phyloP scores from a whole-genome alignment of 805 yeast genomes.

The Candida morakotiae region DNA sequence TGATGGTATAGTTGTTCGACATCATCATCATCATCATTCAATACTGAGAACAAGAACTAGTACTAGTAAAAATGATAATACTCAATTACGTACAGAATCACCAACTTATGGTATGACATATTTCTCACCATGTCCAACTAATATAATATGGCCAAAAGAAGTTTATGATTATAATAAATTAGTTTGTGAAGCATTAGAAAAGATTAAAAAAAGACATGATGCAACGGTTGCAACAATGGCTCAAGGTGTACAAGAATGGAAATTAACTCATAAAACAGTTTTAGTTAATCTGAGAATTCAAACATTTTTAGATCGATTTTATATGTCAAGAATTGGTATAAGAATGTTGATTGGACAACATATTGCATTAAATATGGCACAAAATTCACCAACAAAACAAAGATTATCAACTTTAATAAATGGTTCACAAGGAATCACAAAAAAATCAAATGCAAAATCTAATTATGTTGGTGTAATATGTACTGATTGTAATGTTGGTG shows the following conservation, averaged over 20 bases:
- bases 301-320: conserved; percentile 77
- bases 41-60: conserved; percentile 3
- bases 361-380: conserved; percentile 73
- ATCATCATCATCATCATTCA: conserved; percentile 13
- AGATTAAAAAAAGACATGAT: conserved; percentile 81
- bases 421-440: conserved; percentile 18
- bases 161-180: conserved; percentile 64
- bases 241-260: conserved; percentile 91
- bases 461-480: conserved; percentile 89
- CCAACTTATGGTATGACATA: conserved; percentile 41
- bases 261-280: conserved; percentile 44
- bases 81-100: conserved; percentile 17
- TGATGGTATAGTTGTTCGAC: conserved; percentile 46
- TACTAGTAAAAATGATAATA: not conserved
- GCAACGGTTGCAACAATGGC: conserved; percentile 92
- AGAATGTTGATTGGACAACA: conserved; percentile 95
- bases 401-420: conserved; percentile 32
- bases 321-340: conserved; percentile 88
- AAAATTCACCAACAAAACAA: conserved; percentile 40
- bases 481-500: conserved; percentile 77
- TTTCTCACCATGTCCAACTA: conserved; percentile 54
- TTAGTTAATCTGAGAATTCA: conserved; percentile 71
- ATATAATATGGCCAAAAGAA: conserved; percentile 66
- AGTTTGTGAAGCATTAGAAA: conserved; percentile 62
- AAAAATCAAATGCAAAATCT: conserved; percentile 23